Percentiles rank a stretch among this genome's conserved stretches.
Conservation (phyloP, 1,139 yeast genomes). For the Ogataea hybrid region DNA sequence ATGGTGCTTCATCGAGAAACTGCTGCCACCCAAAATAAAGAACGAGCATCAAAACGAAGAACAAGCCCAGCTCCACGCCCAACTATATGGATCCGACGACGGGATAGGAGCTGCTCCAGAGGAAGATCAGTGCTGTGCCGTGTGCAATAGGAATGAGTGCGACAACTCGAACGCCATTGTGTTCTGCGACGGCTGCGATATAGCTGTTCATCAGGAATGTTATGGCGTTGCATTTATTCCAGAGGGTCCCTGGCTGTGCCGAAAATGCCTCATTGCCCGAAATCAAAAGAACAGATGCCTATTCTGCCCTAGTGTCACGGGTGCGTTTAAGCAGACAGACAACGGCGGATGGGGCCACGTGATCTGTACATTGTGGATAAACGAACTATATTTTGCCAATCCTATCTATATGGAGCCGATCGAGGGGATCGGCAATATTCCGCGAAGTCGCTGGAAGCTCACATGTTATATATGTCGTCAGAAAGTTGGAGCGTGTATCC, state of each 20-base stretch:
- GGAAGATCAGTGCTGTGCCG: conserved; percentile 82
- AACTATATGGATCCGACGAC: conserved; percentile 67
- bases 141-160: conserved; percentile 84
- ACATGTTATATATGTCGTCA: conserved; percentile 82
- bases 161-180: conserved; percentile 87
- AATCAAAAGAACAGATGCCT: conserved; percentile 60
- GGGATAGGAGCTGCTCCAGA: conserved; percentile 59
- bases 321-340: conserved; percentile 91
- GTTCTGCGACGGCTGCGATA: conserved; percentile 94
- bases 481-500: conserved; percentile 85
- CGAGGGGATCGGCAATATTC: conserved; percentile 71
- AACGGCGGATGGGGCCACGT: conserved; percentile 91
- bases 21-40: conserved; percentile 47
- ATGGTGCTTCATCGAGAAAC: conserved; percentile 67
- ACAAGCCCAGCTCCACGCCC: conserved; percentile 27
- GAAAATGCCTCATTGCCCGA: conserved; percentile 70
- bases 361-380: conserved; percentile 91
- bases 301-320: conserved; percentile 85
- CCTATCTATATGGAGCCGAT: conserved; percentile 93
- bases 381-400: conserved; percentile 82
- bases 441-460: conserved; percentile 81
- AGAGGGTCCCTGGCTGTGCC: conserved; percentile 95
- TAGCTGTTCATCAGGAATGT: conserved; percentile 97
- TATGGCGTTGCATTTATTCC: conserved; percentile 97
- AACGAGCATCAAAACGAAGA: conserved; percentile 27